These are phyloP conservation scores for Xylariales sp. DNA, from an alignment of 2,329 filamentous ascomycete species.

Conservation along the genomic window DNA sequence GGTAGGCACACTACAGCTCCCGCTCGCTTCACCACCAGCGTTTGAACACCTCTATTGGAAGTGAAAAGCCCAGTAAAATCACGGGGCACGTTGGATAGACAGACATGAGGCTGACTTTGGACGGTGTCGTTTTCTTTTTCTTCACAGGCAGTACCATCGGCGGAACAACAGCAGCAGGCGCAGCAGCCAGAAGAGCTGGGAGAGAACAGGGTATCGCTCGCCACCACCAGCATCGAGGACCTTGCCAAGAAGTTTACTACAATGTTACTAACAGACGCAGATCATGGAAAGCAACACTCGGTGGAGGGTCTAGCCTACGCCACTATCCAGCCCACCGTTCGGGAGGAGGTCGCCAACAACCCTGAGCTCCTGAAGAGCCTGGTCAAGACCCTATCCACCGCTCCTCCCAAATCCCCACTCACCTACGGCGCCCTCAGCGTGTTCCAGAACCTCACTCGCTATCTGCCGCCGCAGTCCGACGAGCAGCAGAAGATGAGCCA, in stretches of 20 bases:
- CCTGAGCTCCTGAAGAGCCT: slow-evolving; percentile 64
- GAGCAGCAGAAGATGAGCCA: slow-evolving; percentile 91
- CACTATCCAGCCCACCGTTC: slow-evolving; percentile 79
- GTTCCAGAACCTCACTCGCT: slow-evolving; percentile 78
- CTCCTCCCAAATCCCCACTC: slow-evolving; percentile 61
- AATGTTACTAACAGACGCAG: slow-evolving; percentile 58
- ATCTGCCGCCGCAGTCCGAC: slow-evolving; percentile 72
- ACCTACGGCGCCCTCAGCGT: slow-evolving; percentile 86
- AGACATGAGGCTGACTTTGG: too few species aligned
- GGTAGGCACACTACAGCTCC: slow-evolving; percentile 39
- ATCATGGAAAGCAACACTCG: slow-evolving; percentile 60
- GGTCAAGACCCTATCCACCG: slow-evolving; percentile 56
- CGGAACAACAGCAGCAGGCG: slow-evolving; percentile 30
- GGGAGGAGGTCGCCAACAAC: slow-evolving; percentile 73
- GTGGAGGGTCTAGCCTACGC: slow-evolving; percentile 92
- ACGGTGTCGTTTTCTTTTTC: too few species aligned
- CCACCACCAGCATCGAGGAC: slow-evolving; percentile 61
- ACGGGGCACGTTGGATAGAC: too few species aligned
- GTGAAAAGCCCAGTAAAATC: slow-evolving; percentile 17
- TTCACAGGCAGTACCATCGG: slow-evolving; percentile 53
- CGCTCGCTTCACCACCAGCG: slow-evolving; percentile 18
- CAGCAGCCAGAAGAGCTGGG: slow-evolving; percentile 29
- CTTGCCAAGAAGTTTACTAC: slow-evolving; percentile 60
- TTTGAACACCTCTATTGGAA: slow-evolving; percentile 19
- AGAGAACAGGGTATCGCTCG: slow-evolving; percentile 43